These are phyloP conservation scores for Acephala macrosclerotiorum DNA, from an alignment of 2,329 filamentous ascomycete species.

Conservation along the genomic window DNA sequence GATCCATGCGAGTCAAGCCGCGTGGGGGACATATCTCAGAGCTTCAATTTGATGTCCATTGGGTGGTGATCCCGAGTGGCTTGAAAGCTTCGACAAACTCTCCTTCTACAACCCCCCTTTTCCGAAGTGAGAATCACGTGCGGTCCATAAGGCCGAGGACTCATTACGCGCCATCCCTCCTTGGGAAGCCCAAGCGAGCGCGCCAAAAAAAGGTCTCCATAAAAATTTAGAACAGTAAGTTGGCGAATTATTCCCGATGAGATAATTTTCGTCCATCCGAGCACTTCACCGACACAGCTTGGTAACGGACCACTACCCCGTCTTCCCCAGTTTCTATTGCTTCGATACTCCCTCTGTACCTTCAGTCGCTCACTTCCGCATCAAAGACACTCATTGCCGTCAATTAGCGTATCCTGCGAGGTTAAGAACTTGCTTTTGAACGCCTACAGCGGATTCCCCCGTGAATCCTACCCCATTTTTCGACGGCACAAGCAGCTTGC, in stretches of 20 bases:
- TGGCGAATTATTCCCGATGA: slow-evolving; percentile 2
- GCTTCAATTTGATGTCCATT: neutral
- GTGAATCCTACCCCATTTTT: slow-evolving; percentile 26
- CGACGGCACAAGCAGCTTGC: slow-evolving; percentile 7
- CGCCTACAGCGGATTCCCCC: slow-evolving; percentile 11
- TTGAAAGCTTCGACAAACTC: neutral
- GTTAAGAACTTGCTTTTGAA: slow-evolving; percentile 26
- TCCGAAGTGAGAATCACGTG: neutral
- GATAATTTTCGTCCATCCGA: neutral
- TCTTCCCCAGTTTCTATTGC: slow-evolving; percentile 1
- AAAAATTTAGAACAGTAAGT: neutral
- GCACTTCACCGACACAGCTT: neutral
- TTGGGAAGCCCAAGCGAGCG: neutral
- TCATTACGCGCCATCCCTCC: neutral
- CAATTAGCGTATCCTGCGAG: slow-evolving; percentile 23
- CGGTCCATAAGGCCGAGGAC: neutral
- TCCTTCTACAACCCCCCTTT: neutral
- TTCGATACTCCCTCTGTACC: slow-evolving; percentile 6
- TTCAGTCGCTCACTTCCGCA: slow-evolving; percentile 13
- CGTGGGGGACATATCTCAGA: neutral
- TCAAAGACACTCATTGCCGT: slow-evolving; percentile 10
- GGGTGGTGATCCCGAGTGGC: neutral
- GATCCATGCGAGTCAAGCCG: slow-evolving; percentile 5
- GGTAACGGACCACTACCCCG: neutral
- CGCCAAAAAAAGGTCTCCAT: neutral